Evolutionary conservation across 2,329 filamentous ascomycete species (phyloP), one percentile per base, ranked within the genome.

Genomic region (Aspergillus texensis): DNA sequence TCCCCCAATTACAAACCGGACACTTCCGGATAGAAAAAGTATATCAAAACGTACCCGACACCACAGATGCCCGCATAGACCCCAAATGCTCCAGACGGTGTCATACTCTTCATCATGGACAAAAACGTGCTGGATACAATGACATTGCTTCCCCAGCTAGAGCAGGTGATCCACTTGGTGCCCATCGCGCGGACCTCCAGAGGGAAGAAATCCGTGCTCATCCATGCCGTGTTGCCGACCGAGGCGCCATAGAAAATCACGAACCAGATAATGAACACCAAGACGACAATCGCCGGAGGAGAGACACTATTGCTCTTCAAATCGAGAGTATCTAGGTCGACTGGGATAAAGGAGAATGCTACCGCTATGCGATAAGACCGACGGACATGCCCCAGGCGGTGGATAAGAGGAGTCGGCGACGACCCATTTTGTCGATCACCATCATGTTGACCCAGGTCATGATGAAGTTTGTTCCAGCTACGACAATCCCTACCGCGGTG

Each of bases 61-160:
- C 81, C 77, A 67, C 82, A 85, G 41, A 85, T 82, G 0, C 75
- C 81, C 0, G 82, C 80, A 61, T 84, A 85, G 71, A 85, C 85
- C 6, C 82, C 82, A 64, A 85, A 86, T 0, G 83, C 80, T 0
- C 83, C 83, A 2, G 77, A 80, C 0, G 82, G 82, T 0, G 83
- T 84, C 60, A 79, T 81, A n/a, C 72, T 73, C 64, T 85, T 78
- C 78, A 84, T 84, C 78, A 79, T 79, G 32, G 78, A 81, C 14
- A 85, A 69, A 72, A 85, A 85, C 0, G 82, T 84, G 3, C 80
- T 83, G 9, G 81, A 74, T 53, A 85, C 79, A 60, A 85, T 83
- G 63, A 85, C 78, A 68, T 84, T 84, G 60, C 72, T 78, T 11
- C 77, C 79, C 82, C 81, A 82, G 70, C 75, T 79, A 6, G 78